Evolutionary conservation across 106 monocot genomes (phyloP).

Genomic region (Hemerocallis citrina): DNA sequence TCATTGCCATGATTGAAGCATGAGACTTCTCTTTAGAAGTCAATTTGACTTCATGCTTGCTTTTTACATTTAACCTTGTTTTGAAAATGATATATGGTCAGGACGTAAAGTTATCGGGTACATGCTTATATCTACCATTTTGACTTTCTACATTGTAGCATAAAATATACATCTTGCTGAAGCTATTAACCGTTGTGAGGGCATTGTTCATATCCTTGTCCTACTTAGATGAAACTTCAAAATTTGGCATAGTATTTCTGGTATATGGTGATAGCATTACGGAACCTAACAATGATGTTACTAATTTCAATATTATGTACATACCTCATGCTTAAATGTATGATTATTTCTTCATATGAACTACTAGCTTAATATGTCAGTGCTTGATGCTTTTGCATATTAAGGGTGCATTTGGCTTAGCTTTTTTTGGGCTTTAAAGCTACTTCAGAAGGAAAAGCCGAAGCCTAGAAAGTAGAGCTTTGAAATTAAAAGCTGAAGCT

Average conservation of each 20-base stretch:
- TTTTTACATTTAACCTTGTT: not conserved
- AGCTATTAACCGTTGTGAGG: not conserved
- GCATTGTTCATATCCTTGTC: too few relatives aligned
- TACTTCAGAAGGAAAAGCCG: too few relatives aligned
- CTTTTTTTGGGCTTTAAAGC: too few relatives aligned
- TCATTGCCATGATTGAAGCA: not conserved
- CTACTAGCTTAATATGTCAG: not conserved
- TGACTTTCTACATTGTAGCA: too few relatives aligned
- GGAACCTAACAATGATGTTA: not conserved
- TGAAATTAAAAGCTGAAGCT: too few relatives aligned
- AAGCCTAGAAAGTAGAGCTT: too few relatives aligned
- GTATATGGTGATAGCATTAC: too few relatives aligned
- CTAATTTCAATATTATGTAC: not conserved
- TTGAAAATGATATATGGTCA: not conserved
- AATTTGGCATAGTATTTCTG: too few relatives aligned
- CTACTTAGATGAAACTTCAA: too few relatives aligned
- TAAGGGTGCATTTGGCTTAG: too few relatives aligned
- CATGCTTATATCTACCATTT: too few relatives aligned
- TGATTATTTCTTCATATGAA: not conserved
- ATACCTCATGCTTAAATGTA: not conserved
- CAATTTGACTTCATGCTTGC: not conserved
- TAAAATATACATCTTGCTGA: not conserved
- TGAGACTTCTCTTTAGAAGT: not conserved
- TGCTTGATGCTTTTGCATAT: not conserved
- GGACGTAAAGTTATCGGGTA: not conserved